These are phyloP conservation scores for Fusarium avenaceum DNA, from an alignment of 2,329 filamentous ascomycete genomes.

Conservation along the genomic window DNA sequence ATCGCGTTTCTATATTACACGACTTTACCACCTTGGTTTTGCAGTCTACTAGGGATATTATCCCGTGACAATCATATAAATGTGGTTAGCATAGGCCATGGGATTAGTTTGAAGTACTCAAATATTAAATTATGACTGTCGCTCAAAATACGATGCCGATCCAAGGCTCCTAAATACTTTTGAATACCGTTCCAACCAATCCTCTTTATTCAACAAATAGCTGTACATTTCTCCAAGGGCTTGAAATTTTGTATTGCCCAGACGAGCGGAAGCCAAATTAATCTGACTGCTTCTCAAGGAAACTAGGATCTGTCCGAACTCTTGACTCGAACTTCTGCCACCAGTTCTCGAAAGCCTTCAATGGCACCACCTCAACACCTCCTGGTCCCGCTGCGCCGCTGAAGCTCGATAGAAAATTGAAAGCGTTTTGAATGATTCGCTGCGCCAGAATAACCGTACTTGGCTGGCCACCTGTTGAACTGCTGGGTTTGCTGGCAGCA, in stretches of 20 bases:
- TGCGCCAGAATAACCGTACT: conserved; percentile 87
- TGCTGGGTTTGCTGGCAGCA: conserved; percentile 51
- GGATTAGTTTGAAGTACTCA: conserved; percentile 4
- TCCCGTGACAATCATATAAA: background rate
- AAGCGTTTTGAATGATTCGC: conserved; percentile 95
- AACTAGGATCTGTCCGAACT: conserved; percentile 87
- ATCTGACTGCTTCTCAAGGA: conserved; percentile 76
- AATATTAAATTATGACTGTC: conserved; percentile 20
- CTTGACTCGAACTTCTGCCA: conserved; percentile 95
- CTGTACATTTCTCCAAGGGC: background rate
- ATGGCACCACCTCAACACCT: conserved; percentile 87
- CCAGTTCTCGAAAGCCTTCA: conserved; percentile 97
- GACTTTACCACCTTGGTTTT: background rate
- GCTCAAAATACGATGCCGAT: conserved; percentile 16
- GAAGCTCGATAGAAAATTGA: conserved; percentile 95
- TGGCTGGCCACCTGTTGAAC: conserved; percentile 56
- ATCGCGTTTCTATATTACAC: conserved; percentile 13
- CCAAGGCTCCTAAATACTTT: background rate
- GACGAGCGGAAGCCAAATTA: conserved; percentile 4
- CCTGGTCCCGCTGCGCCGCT: conserved; percentile 71
- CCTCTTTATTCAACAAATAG: background rate
- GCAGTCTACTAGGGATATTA: background rate
- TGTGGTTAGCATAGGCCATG: background rate
- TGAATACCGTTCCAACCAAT: background rate
- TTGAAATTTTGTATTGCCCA: too few species aligned